Base-by-base conservation (phyloP, 371 early-diverging fungal species). In the Mortierella sp. region DNA sequence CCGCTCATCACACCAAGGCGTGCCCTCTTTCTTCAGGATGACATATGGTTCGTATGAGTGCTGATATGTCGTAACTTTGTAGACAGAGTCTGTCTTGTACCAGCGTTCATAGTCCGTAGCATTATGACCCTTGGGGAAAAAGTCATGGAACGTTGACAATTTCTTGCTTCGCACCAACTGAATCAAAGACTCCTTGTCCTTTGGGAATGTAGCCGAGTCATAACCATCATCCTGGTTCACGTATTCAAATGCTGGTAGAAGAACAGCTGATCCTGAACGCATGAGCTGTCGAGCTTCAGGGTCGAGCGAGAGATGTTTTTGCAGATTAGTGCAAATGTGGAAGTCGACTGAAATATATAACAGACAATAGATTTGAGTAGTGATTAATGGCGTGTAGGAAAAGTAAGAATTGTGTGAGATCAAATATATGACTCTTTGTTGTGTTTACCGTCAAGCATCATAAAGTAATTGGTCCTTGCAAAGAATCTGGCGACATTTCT, bases 161-260 rank as follows among this genome's bases (percentile, higher is more conserved):
- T 88, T 88, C 33, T 84, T 84, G 10, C 78, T 64, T 11, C 83
- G 43, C 13, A 89, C 86, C 58, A 84, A 72, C 5, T 85, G 74
- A 57, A 87, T 57, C 13, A 89, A 70, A 4, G 82, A 82, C 21
- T 79, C 28, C 67, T 92, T 92, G 62, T 76, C 79, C 43, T 80
- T 86, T 5, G 92, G 92, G 75, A 90, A 92, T 3, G 83, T 86
- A 8, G 72, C 65, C 70, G 85, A 88, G 58, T 91, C 87, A 41
- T 82, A 48, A 28, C 91, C 91, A 41, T 90, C 91, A 21, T 80
- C 84, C 60, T 88, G 87, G 8, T 81, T 75, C 2, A 85, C 83
- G 66, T 87, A 92, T 67, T 92, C 92, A 63, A 92, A 92, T 8
- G 92, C 92, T 45, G 92, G 92, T 1, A 92, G 85, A 1, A 92